Percentiles rank a stretch among this genome's conserved stretches.
These are phyloP conservation scores for Allantophomopsis cytisporea DNA, from an alignment of 2,329 filamentous ascomycete species.

Conservation along the genomic window DNA sequence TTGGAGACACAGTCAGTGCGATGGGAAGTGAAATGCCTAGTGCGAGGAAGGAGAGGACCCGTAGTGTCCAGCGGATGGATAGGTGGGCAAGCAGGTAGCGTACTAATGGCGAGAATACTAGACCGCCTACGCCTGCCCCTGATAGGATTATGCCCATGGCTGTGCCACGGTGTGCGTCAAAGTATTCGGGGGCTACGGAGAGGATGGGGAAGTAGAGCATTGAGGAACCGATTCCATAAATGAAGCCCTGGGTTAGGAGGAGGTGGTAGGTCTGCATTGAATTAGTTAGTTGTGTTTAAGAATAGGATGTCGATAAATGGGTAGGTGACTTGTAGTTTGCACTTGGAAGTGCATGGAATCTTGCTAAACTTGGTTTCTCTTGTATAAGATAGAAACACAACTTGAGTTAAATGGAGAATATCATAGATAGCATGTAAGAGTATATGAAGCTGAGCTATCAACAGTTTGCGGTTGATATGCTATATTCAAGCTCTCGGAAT, in stretches of 20 bases:
- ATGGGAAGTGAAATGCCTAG: background rate
- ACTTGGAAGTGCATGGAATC: no score
- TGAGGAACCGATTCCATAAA: constrained; percentile 42
- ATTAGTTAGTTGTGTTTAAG: no score
- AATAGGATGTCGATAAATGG: no score
- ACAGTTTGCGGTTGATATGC: no score
- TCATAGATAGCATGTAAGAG: no score
- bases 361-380: no score
- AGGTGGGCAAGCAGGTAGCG: background rate
- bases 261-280: constrained; percentile 4
- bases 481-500: no score
- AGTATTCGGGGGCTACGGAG: constrained; percentile 52
- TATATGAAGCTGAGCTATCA: no score
- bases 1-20: background rate
- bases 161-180: constrained; percentile 37
- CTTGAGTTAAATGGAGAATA: no score
- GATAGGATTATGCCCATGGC: constrained; percentile 46
- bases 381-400: no score
- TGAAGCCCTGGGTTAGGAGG: constrained; percentile 27
- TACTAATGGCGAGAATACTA: constrained; percentile 23
- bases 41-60: background rate
- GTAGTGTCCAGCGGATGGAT: constrained; percentile 2
- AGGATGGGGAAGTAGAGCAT: constrained; percentile 52
- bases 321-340: no score
- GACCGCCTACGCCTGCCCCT: constrained; percentile 40